Evolutionary conservation across 1,284 basidiomycete genomes (phyloP).

Genomic region (Heterobasidion parviporum): DNA sequence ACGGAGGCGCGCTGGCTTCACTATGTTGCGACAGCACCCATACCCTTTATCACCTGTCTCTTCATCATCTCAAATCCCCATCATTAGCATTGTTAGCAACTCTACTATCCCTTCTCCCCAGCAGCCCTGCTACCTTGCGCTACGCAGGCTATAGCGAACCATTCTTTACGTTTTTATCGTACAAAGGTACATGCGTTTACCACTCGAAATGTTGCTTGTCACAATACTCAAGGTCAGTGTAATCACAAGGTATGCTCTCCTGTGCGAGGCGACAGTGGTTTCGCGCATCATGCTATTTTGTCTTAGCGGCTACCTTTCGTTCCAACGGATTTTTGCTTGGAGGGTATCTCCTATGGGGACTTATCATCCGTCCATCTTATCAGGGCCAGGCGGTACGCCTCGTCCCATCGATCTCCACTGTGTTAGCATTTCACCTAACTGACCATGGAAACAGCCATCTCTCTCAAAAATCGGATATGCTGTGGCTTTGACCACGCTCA

Average conservation of each 20-base stretch:
- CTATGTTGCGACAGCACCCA: constrained; percentile 36
- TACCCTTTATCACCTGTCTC: constrained; percentile 58
- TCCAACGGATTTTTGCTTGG: constrained; percentile 76
- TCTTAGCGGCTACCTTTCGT: constrained; percentile 61
- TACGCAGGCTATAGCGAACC: constrained; percentile 79
- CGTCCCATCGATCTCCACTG: constrained; percentile 1
- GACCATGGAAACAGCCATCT: constrained; percentile 22
- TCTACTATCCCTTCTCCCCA: constrained; percentile 71
- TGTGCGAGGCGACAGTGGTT: constrained; percentile 43
- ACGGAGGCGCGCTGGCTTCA: constrained; percentile 31
- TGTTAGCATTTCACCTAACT: constrained; percentile 10
- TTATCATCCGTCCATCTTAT: constrained; percentile 46
- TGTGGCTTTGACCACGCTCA: constrained; percentile 32
- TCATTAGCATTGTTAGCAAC: constrained; percentile 53
- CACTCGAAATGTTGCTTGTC: not conserved
- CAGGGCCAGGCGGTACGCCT: constrained; percentile 22
- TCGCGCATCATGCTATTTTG: constrained; percentile 53
- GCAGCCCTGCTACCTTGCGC: constrained; percentile 69
- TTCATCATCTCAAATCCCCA: constrained; percentile 43
- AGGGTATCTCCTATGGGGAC: constrained; percentile 71
- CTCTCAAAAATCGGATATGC: constrained; percentile 24
- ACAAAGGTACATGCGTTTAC: constrained; percentile 44
- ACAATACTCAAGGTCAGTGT: constrained; percentile 2
- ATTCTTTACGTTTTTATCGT: constrained; percentile 76
- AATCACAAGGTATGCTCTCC: constrained; percentile 47